Evolutionary conservation across 495 filamentous ascomycete genomes (phyloP), one percentile per base, ranked within the genome.

Genomic region (Lophium mytilinum): DNA sequence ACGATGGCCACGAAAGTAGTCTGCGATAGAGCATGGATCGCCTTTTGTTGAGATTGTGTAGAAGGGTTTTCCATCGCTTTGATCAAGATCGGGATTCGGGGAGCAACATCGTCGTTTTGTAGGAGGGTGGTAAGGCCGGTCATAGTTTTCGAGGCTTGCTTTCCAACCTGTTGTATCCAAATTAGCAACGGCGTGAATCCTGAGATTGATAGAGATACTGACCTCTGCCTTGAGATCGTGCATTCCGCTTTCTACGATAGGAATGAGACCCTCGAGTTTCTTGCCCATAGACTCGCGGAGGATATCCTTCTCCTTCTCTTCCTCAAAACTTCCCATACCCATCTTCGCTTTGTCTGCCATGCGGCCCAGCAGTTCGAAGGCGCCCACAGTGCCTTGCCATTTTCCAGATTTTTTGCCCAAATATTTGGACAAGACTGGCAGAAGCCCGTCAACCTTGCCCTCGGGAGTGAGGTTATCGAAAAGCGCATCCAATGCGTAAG

Each of bases 1-100:
- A 99, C 94, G 57, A 92, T 82, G 52, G 93, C 90, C 43, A 99
- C 92, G 65, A 99, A 99, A 34, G 93, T 99, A n/a, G 93, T 99
- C 73, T 95, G 89, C 1, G 90, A 96, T 40, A 99, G 78, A 37
- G 91, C 93, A 63, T 96, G 93, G 60, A 99, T 99, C 40, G 93
- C 91, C 75, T 95, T 93, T 66, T 93, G 87, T 51, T 93, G 78
- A 14, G 85, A 85, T 66, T 94, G 83, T n/a, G 87, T 79, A 7
- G 88, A 94, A 3, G 94, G 93, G 53, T 96, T 83, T 66, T 96
- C 87, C 85, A 99, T 96, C 39, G 90, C 89, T 68, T 92, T 87
- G 71, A 99, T 86, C 41, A 99, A 79, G 7, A 95, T 83, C 5
- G 93, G 94, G 61, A 97, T 94, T 61, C 92, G 83, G 33, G 91